Base-by-base conservation (phyloP, 2,329 filamentous ascomycete genomes). In the Xylariaceae sp. region DNA sequence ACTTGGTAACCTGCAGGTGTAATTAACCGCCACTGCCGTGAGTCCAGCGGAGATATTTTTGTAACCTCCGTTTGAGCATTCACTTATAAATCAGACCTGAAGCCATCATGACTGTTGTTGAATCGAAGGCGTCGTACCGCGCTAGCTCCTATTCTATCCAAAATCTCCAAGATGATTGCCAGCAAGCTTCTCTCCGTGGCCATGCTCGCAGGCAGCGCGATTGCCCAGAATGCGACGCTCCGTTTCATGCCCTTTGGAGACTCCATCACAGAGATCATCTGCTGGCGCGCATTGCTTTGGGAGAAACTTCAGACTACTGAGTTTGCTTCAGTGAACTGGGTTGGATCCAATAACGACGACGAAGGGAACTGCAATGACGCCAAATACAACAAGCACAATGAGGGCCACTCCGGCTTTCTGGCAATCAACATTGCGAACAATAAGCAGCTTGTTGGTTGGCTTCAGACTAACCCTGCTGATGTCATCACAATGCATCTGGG, bases 401-500 rank as follows among this genome's bases (percentile, higher is more conserved):
- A 76, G 55, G 73, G 71, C 10, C 73, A 75, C 59, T 71, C 69
- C 0, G 73, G 73, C 9, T 75, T 69, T 62, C 63, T 72, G 11
- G 73, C 73, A 16, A 69, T 75, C 51, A 62, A 75, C 58, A 75
- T 75, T 44, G 73, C 72, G 50, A 72, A 72, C 53, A 63, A 64
- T 46, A 70, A 70, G 33, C 69, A 75, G 63, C 63, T 75, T 17
- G 71, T 70, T 40, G 72, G 71, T 19, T 76, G 73, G 73, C 63
- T 76, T 42, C 59, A 71, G 61, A 58, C 34, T 13, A 75, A 73
- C 54, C 71, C 71, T 0, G 72, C 73, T 2, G 72, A 76, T 56
- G 69, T 76, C 22, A 69, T 76, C 50, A 74, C 71, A 10, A 75
- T 75, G 71, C 73, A 76, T 58, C 55, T 76, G 2, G 72, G 73